Conservation (phyloP, 495 filamentous ascomycete species). For the Schizothecium vesticola region DNA sequence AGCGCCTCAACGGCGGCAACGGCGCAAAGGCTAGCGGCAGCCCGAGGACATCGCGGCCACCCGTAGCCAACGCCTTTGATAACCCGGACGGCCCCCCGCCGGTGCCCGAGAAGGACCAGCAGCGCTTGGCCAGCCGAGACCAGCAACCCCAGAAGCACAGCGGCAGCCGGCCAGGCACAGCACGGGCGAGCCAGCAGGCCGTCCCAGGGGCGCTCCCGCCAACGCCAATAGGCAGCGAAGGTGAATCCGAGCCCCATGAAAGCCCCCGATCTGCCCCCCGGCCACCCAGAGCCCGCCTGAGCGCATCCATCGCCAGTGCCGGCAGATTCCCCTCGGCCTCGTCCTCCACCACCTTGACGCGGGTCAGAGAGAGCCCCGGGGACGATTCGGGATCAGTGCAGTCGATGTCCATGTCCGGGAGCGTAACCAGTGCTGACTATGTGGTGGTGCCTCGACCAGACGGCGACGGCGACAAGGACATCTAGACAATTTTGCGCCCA, state of each 20-base stretch:
- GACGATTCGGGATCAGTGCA: conserved; percentile 23
- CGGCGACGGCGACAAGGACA: conserved; percentile 34
- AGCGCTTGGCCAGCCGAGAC: conserved; percentile 8
- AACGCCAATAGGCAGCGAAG: conserved; percentile 54
- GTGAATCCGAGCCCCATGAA: conserved; percentile 46
- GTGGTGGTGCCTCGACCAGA: conserved; percentile 28
- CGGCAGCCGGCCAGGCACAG: conserved; percentile 38
- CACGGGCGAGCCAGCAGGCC: conserved; percentile 39
- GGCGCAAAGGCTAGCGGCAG: conserved; percentile 22
- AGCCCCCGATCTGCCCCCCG: conserved; percentile 9
- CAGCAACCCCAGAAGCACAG: conserved; percentile 20
- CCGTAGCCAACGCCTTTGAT: conserved; percentile 30
- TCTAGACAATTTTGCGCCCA: conserved; percentile 12
- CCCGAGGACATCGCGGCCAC: conserved; percentile 29
- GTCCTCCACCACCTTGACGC: conserved; percentile 1
- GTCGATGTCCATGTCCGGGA: conserved; percentile 27
- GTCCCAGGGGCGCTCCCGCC: conserved; percentile 49
- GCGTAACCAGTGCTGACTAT: conserved; percentile 32
- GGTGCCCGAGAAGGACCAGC: conserved; percentile 19
- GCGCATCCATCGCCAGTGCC: not conserved
- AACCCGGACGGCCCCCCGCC: conserved; percentile 14
- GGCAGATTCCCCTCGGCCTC: conserved; percentile 1
- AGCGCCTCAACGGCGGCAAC: conserved; percentile 50
- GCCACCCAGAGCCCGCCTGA: conserved; percentile 7
- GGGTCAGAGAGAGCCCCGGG: conserved; percentile 1